Percentiles rank a stretch among this genome's conserved stretches.
phyloP scores from a whole-genome alignment of 2,329 filamentous ascomycete species.

The Colletotrichum tanaceti region DNA sequence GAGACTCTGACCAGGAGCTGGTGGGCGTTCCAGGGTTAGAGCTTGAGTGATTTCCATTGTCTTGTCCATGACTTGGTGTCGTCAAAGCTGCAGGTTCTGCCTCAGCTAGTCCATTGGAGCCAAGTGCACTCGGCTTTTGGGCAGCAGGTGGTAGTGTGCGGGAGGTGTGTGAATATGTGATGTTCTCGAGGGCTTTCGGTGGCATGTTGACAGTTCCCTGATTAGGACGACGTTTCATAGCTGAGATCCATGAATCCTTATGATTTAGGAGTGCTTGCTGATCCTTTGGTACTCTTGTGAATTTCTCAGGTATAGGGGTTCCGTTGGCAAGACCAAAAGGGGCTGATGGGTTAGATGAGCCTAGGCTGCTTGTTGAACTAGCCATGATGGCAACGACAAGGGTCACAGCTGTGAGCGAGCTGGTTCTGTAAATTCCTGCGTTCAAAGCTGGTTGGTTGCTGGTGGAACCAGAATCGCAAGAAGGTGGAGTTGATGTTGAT shows the following conservation, averaged over 20 bases:
- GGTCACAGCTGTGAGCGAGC: neutral
- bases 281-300: conserved; percentile 52
- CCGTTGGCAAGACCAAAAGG: conserved; percentile 8
- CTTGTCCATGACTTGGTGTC: neutral
- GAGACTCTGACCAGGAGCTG: conserved; percentile 44
- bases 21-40: conserved; percentile 4
- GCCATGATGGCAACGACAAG: conserved; percentile 20
- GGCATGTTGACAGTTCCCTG: conserved; percentile 51
- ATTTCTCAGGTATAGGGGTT: conserved; percentile 43
- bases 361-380: conserved; percentile 11
- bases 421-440: neutral
- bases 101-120: conserved; percentile 1
- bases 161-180: conserved; percentile 43
- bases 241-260: conserved; percentile 52
- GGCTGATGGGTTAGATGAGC: conserved; percentile 15
- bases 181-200: conserved; percentile 49
- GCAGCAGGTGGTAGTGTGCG: conserved; percentile 35
- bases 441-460: conserved; percentile 4
- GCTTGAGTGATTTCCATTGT: neutral
- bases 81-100: neutral
- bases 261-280: conserved; percentile 53
- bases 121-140: conserved; percentile 24
- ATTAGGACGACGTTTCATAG: conserved; percentile 42
- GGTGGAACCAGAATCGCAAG: neutral
- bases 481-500: neutral